Conservation (phyloP, 768 basidiomycete genomes). For the Leccinellum luteum region DNA sequence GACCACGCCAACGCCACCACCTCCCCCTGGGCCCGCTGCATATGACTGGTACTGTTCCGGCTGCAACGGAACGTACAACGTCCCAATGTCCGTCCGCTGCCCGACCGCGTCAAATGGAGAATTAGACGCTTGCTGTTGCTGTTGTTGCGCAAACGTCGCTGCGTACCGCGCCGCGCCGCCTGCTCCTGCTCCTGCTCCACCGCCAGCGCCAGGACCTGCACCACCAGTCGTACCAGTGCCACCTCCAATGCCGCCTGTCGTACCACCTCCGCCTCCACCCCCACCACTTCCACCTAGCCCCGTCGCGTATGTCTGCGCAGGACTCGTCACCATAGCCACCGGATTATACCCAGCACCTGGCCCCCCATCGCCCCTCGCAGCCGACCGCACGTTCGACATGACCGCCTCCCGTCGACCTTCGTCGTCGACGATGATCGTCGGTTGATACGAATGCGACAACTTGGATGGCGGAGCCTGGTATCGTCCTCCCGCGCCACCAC, state of each 20-base stretch:
- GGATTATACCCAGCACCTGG: constrained; percentile 42
- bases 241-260: not conserved
- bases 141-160: constrained; percentile 49
- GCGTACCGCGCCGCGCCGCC: constrained; percentile 49
- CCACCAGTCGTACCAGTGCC: not conserved
- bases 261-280: not conserved
- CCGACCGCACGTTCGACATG: constrained; percentile 73
- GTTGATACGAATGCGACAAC: constrained; percentile 40
- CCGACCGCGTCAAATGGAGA: constrained; percentile 61
- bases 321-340: constrained; percentile 62
- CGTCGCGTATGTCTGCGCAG: constrained; percentile 69
- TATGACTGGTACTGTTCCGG: constrained; percentile 73
- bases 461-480: constrained; percentile 45
- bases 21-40: constrained; percentile 20
- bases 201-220: constrained; percentile 1
- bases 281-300: constrained; percentile 6
- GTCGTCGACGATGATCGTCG: constrained; percentile 61
- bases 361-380: constrained; percentile 50
- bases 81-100: constrained; percentile 60
- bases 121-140: constrained; percentile 23
- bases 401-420: constrained; percentile 77
- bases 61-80: constrained; percentile 77
- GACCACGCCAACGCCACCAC: constrained; percentile 27
- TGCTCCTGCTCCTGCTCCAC: not conserved
- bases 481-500: constrained; percentile 26